Evolutionary conservation across 495 filamentous ascomycete species (phyloP).

Genomic region (Penicillium cataractarum): DNA sequence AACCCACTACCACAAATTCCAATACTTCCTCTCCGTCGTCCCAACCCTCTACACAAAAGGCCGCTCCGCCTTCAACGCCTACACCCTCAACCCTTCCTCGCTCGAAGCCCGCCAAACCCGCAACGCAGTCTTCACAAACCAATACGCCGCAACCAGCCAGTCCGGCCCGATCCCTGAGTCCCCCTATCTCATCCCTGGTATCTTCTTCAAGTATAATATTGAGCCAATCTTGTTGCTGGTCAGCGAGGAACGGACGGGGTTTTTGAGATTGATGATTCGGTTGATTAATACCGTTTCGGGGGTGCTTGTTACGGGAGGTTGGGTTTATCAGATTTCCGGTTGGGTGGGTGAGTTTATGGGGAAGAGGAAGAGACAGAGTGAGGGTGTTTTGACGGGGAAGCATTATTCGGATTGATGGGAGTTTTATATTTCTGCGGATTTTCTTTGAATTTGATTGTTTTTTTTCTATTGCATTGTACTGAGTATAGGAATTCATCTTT

Average conservation of each 20-base stretch:
- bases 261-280: constrained; percentile 75
- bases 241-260: constrained; percentile 74
- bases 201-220: constrained; percentile 99
- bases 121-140: constrained; percentile 85
- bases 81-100: constrained; percentile 32
- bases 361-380: constrained; percentile 47
- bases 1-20: constrained; percentile 88
- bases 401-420: constrained; percentile 41
- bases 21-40: constrained; percentile 97
- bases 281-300: constrained; percentile 69
- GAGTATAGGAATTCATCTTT: background rate
- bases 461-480: background rate
- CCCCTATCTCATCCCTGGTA: constrained; percentile 69
- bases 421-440: constrained; percentile 8
- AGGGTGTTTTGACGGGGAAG: constrained; percentile 63
- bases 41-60: constrained; percentile 87
- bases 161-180: constrained; percentile 67
- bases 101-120: constrained; percentile 30
- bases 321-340: constrained; percentile 61
- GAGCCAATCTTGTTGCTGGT: constrained; percentile 91
- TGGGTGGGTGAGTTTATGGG: constrained; percentile 54
- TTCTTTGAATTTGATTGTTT: constrained; percentile 2
- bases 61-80: constrained; percentile 49
- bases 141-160: constrained; percentile 95
- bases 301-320: constrained; percentile 64